Base-by-base conservation (phyloP, 2,329 filamentous ascomycete genomes). In the Eurotiales sp. region DNA sequence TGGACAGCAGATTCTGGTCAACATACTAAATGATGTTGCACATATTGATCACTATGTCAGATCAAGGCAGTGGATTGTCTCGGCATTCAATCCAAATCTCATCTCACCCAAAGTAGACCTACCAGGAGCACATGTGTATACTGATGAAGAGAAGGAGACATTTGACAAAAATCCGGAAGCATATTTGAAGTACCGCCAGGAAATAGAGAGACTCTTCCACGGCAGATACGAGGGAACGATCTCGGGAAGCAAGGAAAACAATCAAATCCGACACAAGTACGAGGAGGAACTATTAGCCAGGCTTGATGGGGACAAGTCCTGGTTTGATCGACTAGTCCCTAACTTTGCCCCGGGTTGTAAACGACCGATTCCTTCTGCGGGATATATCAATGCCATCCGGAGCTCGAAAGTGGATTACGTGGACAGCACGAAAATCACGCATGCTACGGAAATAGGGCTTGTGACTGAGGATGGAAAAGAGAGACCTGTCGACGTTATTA, bases 201-300 rank as follows among this genome's bases (percentile, higher is more conserved):
- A 14, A 21, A 22, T 55, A 25, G 54, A 55, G n/a, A 32, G 32
- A 17, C 29, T 36, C 21, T 52, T 56, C 12, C 45, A 55, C 22
- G 47, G 49, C n/a, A 44, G 41, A 45, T 51, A 46, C 8, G 29
- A 51, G 19, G 49, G 29, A 17, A 25, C 15, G 2, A 34, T 46
- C 39, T 44, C 40, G 12, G 30, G 41, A 11, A 51, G 49, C 25
- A 34, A 39, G 36, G 41, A 22, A 22, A 37, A 36, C 15, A 39
- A 37, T 4, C 19, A 39, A 17, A 40, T 51, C 15, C 21, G 49
- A 8, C n/a, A 46, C 22, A 46, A 40, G 23, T 46, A 30, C 21
- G n/a, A 19, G 14, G 49, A 51, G 3, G 40, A 41, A 25, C 22
- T 51, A 27, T 25, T 45, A 25, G 12, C 21, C 4, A 32, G 41